A percentile compares a stretch with the other conserved stretches of the same genome.
These are phyloP conservation scores for Coemansia sp. DNA, from an alignment of 192 early-diverging fungal species.

Conservation along the genomic window DNA sequence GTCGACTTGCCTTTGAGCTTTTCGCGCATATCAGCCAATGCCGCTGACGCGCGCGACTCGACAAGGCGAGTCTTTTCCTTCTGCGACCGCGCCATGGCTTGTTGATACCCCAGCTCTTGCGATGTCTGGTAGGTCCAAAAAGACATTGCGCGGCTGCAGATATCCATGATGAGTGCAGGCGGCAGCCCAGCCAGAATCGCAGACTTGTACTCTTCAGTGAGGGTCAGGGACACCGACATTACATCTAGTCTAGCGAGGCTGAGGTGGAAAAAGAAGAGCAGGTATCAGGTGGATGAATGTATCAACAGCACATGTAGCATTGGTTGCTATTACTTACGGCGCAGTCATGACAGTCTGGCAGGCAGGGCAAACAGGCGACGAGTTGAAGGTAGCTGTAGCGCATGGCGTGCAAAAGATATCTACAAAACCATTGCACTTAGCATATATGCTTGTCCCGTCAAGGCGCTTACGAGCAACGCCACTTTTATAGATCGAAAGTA, in stretches of 20 bases:
- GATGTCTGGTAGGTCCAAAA: slow-evolving; percentile 72
- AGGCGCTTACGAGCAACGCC: too few relatives aligned
- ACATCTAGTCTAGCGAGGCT: slow-evolving; percentile 51
- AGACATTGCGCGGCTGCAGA: slow-evolving; percentile 63
- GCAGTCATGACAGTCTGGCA: slow-evolving; percentile 60
- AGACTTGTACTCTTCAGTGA: slow-evolving; percentile 69
- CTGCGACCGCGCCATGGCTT: slow-evolving; percentile 29
- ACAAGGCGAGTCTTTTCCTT: slow-evolving; percentile 35
- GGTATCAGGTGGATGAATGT: not conserved
- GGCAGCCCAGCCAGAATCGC: slow-evolving; percentile 68
- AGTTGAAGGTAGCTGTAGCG: slow-evolving; percentile 56
- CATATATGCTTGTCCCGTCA: not conserved
- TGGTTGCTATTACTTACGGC: slow-evolving; percentile 40
- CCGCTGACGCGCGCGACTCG: slow-evolving; percentile 28
- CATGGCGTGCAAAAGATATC: slow-evolving; percentile 72
- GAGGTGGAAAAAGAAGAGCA: not conserved
- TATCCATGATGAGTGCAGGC: slow-evolving; percentile 66
- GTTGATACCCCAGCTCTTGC: slow-evolving; percentile 59
- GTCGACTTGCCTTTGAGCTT: slow-evolving; percentile 24
- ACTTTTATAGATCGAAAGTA: not conserved
- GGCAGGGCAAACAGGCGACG: slow-evolving; percentile 63
- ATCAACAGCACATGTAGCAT: not conserved
- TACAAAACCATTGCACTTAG: slow-evolving; percentile 14
- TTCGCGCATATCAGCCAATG: slow-evolving; percentile 7
- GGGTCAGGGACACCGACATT: slow-evolving; percentile 59